Conservation (phyloP, 805 yeast species). For the Candida stauntonica region DNA sequence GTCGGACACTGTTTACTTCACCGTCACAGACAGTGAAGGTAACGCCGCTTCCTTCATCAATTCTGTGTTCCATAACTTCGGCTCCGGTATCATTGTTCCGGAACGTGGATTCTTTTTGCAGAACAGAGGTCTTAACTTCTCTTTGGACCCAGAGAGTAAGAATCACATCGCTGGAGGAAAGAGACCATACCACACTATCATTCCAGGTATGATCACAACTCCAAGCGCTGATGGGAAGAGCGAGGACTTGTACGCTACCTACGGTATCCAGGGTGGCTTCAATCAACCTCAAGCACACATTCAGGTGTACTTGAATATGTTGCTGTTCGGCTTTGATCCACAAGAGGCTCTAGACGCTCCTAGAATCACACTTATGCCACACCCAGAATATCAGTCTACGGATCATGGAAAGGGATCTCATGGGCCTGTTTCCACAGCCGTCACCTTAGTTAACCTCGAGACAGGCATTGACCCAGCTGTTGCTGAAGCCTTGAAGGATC, state of each 20-base stretch:
- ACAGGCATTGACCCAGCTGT: constrained; percentile 52
- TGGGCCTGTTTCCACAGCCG: constrained; percentile 58
- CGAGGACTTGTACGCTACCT: constrained; percentile 59
- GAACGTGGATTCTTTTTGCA: constrained; percentile 66
- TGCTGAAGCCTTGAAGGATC: constrained; percentile 37
- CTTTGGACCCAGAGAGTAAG: constrained; percentile 48
- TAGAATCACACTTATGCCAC: constrained; percentile 59
- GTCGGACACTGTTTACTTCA: constrained; percentile 70
- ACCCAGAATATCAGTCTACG: constrained; percentile 35
- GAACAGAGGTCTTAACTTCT: constrained; percentile 75
- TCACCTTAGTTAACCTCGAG: constrained; percentile 59
- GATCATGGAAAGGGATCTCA: constrained; percentile 58
- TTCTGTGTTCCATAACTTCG: constrained; percentile 66
- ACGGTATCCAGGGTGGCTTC: constrained; percentile 84
- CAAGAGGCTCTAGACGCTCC: constrained; percentile 77
- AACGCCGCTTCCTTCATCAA: constrained; percentile 79
- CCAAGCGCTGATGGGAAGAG: constrained; percentile 27
- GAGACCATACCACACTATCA: constrained; percentile 78
- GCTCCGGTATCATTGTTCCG: constrained; percentile 64
- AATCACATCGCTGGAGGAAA: constrained; percentile 66
- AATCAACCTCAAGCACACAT: constrained; percentile 86
- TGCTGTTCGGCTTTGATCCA: constrained; percentile 58
- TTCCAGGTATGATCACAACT: constrained; percentile 73
- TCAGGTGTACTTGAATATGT: constrained; percentile 66
- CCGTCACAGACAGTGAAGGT: constrained; percentile 63